phyloP scores from a whole-genome alignment of 148 eudicot genomes.

The Simmondsia chinensis region DNA sequence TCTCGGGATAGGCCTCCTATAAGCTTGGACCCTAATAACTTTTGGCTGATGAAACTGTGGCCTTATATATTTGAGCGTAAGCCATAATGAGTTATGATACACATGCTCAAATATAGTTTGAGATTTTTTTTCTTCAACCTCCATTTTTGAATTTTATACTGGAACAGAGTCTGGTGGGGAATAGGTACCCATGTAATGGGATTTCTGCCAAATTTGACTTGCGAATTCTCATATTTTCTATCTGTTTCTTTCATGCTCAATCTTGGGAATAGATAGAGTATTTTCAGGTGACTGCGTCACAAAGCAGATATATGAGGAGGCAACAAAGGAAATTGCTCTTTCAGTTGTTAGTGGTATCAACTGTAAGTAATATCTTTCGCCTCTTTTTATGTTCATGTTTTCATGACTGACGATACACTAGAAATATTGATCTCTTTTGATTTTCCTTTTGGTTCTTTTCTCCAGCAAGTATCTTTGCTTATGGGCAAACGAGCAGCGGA shows the following conservation, averaged over 20 bases:
- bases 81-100: too few species aligned
- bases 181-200: too few species aligned
- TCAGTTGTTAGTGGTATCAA: slow-evolving; percentile 90
- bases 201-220: not conserved
- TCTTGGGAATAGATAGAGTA: slow-evolving; percentile 62
- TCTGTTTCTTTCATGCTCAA: slow-evolving; percentile 2
- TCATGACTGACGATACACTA: too few species aligned
- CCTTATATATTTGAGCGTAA: too few species aligned
- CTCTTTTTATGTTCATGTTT: not conserved
- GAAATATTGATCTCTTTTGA: too few species aligned
- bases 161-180: too few species aligned
- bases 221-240: slow-evolving; percentile 1
- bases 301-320: slow-evolving; percentile 75
- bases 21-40: too few species aligned
- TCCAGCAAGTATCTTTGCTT: slow-evolving; percentile 89
- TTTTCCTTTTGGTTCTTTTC: not conserved
- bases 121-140: too few species aligned
- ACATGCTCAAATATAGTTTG: too few species aligned
- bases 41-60: too few species aligned
- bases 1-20: too few species aligned
- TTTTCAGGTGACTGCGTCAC: slow-evolving; percentile 77
- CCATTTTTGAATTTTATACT: too few species aligned
- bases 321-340: slow-evolving; percentile 80
- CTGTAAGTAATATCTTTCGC: slow-evolving; percentile 50
- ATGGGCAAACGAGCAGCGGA: slow-evolving; percentile 98